These are phyloP conservation scores for Phaeosphaeriaceae sp. DNA, from an alignment of 2,329 filamentous ascomycete genomes.

Conservation along the genomic window DNA sequence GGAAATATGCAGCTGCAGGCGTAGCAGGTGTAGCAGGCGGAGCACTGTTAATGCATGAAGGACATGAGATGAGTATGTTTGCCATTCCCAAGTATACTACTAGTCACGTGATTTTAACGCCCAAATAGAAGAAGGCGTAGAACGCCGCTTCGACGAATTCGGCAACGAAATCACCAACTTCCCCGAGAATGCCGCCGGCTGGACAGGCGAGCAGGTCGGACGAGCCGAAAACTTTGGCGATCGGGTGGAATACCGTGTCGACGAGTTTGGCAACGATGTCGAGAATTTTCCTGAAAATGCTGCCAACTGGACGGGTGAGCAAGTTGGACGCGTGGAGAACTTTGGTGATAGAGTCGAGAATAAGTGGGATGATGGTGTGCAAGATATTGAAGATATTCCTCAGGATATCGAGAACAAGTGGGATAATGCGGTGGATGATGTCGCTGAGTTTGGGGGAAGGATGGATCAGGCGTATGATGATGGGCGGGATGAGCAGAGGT, in stretches of 20 bases:
- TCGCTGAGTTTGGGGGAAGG: conserved; percentile 26
- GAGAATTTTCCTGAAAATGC: conserved; percentile 35
- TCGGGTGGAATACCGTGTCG: conserved; percentile 25
- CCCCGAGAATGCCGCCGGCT: conserved; percentile 30
- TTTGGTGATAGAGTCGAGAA: conserved; percentile 30
- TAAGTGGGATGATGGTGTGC: conserved; percentile 29
- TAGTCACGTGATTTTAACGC: conserved; percentile 2
- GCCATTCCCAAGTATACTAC: neutral
- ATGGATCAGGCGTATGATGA: conserved; percentile 34
- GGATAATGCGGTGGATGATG: conserved; percentile 23
- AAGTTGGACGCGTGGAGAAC: conserved; percentile 32
- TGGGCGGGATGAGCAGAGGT: conserved; percentile 29
- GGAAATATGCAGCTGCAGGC: conserved; percentile 36
- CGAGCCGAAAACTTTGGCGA: conserved; percentile 31
- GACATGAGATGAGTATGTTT: conserved; percentile 30
- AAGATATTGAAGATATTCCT: conserved; percentile 31
- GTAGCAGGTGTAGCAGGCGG: conserved; percentile 31
- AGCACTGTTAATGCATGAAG: conserved; percentile 34
- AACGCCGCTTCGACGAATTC: conserved; percentile 22
- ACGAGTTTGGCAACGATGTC: conserved; percentile 26
- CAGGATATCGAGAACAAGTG: conserved; percentile 32
- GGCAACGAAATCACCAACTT: conserved; percentile 27
- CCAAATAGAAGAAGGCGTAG: conserved; percentile 20
- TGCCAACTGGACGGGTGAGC: conserved; percentile 29
- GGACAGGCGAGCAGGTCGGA: conserved; percentile 32